phyloP scores from a whole-genome alignment of 129 eudicot species.

The Silybum marianum region DNA sequence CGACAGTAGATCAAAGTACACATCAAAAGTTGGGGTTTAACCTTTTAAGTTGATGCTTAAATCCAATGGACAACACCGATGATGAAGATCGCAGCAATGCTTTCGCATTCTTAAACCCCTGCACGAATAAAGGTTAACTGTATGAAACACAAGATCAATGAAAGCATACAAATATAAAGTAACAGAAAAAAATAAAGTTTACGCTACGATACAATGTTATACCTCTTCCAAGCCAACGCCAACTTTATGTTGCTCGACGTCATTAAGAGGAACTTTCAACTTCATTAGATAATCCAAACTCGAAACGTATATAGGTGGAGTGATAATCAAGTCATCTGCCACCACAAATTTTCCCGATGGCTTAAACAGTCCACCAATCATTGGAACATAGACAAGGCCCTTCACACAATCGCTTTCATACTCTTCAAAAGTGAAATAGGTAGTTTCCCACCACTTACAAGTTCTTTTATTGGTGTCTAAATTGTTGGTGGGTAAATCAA shows the following conservation, averaged over 20 bases:
- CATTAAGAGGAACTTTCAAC: not conserved
- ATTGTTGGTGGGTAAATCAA: no score
- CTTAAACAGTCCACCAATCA: not conserved
- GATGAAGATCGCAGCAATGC: not conserved
- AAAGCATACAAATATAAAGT: not conserved
- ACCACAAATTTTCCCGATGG: slow-evolving; percentile 17
- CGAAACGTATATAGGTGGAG: not conserved
- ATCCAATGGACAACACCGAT: not conserved
- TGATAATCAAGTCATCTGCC: slow-evolving; percentile 23
- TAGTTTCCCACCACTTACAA: no score
- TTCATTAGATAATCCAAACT: not conserved
- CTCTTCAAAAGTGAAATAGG: no score
- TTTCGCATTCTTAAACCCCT: no score
- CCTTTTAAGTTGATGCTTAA: no score
- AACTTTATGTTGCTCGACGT: not conserved
- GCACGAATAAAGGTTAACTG: not conserved
- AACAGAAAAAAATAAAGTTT: no score
- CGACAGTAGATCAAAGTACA: not conserved
- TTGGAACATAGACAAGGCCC: not conserved
- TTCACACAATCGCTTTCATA: no score
- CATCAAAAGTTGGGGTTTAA: no score
- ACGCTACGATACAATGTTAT: not conserved
- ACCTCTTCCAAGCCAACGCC: slow-evolving; percentile 4
- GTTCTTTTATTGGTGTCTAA: no score
- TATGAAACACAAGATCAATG: not conserved